Conservation (phyloP, 176 grass and related monocot genomes). For the Carex kokanica region DNA sequence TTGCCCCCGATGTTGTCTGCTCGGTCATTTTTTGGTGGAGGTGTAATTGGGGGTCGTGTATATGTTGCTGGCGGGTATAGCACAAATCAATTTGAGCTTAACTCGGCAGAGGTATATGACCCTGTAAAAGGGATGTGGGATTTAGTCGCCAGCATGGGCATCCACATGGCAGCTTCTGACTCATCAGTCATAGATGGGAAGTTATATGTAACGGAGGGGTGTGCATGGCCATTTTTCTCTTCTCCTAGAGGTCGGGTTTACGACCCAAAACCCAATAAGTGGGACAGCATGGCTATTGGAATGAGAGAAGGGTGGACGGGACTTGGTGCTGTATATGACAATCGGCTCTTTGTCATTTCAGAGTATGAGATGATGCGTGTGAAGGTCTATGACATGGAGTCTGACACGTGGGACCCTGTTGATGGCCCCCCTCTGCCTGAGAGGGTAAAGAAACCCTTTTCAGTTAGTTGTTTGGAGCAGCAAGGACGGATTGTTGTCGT, state of each 20-base stretch:
- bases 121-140: slow-evolving; percentile 55
- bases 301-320: slow-evolving; percentile 97
- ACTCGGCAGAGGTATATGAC: slow-evolving; percentile 65
- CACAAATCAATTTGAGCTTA: slow-evolving; percentile 72
- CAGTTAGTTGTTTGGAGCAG: slow-evolving; percentile 43
- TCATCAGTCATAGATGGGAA: slow-evolving; percentile 60
- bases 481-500: slow-evolving; percentile 52
- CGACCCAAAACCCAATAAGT: slow-evolving; percentile 47
- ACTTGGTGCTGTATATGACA: slow-evolving; percentile 44
- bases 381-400: slow-evolving; percentile 62
- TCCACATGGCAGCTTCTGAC: slow-evolving; percentile 75
- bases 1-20: slow-evolving; percentile 69
- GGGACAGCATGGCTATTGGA: slow-evolving; percentile 69
- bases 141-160: slow-evolving; percentile 54
- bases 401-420: slow-evolving; percentile 65
- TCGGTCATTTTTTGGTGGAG: slow-evolving; percentile 81
- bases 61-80: slow-evolving; percentile 93
- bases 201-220: slow-evolving; percentile 77
- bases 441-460: slow-evolving; percentile 71
- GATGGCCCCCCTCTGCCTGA: slow-evolving; percentile 55
- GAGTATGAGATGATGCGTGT: slow-evolving; percentile 86
- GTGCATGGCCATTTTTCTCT: slow-evolving; percentile 85
- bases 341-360: slow-evolving; percentile 63
- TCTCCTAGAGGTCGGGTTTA: slow-evolving; percentile 77
- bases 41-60: slow-evolving; percentile 56